phyloP scores from a whole-genome alignment of 2,329 filamentous ascomycete species.

The Botrytis medusae region DNA sequence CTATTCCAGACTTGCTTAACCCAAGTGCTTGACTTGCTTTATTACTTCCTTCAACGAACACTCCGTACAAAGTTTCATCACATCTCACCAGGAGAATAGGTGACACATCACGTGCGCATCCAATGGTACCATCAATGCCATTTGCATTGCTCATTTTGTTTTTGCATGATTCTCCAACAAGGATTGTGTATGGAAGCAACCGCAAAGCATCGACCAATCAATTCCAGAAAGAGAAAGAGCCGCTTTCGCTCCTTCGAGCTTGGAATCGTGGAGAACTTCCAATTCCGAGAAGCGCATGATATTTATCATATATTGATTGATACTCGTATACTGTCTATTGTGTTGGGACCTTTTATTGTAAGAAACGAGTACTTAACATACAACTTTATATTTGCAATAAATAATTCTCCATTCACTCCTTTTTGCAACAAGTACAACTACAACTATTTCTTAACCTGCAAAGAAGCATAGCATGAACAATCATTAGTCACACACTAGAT shows the following conservation, averaged over 20 bases:
- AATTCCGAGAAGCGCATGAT: constrained; percentile 13
- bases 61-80: no score
- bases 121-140: not conserved
- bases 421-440: not conserved
- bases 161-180: constrained; percentile 6
- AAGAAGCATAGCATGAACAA: constrained; percentile 30
- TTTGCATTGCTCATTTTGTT: not conserved
- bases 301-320: not conserved
- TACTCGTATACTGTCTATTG: not conserved
- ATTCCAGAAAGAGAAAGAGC: constrained; percentile 9
- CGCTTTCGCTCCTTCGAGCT: constrained; percentile 9
- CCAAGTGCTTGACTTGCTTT: not conserved
- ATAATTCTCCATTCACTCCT: not conserved
- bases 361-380: not conserved
- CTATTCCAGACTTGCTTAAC: not conserved
- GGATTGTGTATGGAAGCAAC: not conserved
- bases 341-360: not conserved
- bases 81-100: not conserved
- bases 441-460: not conserved
- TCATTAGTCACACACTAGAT: constrained; percentile 30
- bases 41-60: not conserved
- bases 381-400: not conserved
- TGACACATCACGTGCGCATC: not conserved
- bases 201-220: constrained; percentile 5
- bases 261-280: constrained; percentile 10